Base-by-base conservation (phyloP, 805 yeast genomes). In the Wickerhamiella azyma region DNA sequence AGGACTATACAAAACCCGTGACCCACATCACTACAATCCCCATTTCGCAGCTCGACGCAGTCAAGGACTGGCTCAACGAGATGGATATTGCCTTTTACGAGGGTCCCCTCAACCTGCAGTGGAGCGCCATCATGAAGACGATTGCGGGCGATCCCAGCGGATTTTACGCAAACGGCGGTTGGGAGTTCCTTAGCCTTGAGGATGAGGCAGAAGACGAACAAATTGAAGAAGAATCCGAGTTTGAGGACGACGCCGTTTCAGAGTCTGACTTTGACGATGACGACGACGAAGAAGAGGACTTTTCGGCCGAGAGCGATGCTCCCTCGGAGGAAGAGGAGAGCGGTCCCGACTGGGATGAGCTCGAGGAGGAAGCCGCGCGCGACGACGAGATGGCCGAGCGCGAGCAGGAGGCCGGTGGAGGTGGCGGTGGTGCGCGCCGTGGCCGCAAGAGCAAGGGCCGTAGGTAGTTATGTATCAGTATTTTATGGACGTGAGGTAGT, bases 11-110 rank as follows among this genome's bases (percentile, higher is more conserved):
- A 51, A 77, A 74, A 57, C 85, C 96, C 1, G 96, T 85, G 9
- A 84, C 84, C 17, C 96, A 89, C 62, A 77, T 92, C 52, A 89
- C 89, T 63, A 86, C 97, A 3, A 85, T 92, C 49, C 96, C 97
- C 32, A 85, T 86, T 76, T 94, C 83, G 57, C 72, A 82, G 45
- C 67, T 92, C 47, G 98, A 92, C 60, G 89, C 83, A 60, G 83
- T 92, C 51, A 92, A 89, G 64, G 85, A 85, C 43, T 92, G 98
- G 98, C 70, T 92, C 49, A 85, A 94, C n/a, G 94, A 92, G 62
- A 94, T 92, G 59, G 98, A 92, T 62, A 82, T 92, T 52, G 95
- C 98, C 33, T 79, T 74, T 67, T 82, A 88, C 59, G 96, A 86
- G 58, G 96, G 96, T 45, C 88, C 94, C 39, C 81, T 92, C 66